Base-by-base conservation (phyloP, 805 yeast genomes). In the Candida insectorum region DNA sequence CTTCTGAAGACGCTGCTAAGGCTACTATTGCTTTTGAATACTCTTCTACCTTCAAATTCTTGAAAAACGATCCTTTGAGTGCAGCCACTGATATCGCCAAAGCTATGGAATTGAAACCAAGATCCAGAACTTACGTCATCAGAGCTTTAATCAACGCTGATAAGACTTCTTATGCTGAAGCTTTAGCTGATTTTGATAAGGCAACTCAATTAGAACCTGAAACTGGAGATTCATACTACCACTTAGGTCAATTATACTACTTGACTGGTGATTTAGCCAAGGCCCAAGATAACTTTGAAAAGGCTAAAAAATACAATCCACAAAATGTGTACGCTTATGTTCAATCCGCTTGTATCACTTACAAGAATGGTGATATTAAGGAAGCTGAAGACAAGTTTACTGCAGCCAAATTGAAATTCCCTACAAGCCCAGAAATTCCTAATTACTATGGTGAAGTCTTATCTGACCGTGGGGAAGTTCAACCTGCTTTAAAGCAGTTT, bases 361-460 rank as follows among this genome's bases (percentile, higher is more conserved):
- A 89, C 75, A 85, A 88, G 68, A 75, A 76, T 56, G 85, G 84
- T 33, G 65, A 74, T 28, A 58, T 69, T 34, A 71, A 65, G 23
- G 76, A 71, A 32, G 79, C 91, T 47, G 81, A 77, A 55, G 71
- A 73, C 44, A 63, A 73, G 39, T 87, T 87, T 63, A 71, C 74
- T 41, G 79, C 73, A 40, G 87, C 91, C 23, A 78, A 75, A 52
- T 69, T 72, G 58, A 73, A 73, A 58, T 86, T 86, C 76, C 89
- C 96, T 48, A 75, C 89, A 16, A 75, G 84, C 33, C 86, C 97
- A 36, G 96, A 87, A 60, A 83, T 88, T 49, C 95, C 93, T 67
- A 89, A 87, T 69, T 93, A 88, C 64, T 88, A 81, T 56, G 98
- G 97, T 54, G 98, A 93, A 68, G 81, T 91, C 31, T 72, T 91